A percentile compares a stretch with the other conserved stretches of the same genome.
Evolutionary conservation across 2,329 filamentous ascomycete genomes (phyloP).

Genomic region (Penicillium hesseltinei): DNA sequence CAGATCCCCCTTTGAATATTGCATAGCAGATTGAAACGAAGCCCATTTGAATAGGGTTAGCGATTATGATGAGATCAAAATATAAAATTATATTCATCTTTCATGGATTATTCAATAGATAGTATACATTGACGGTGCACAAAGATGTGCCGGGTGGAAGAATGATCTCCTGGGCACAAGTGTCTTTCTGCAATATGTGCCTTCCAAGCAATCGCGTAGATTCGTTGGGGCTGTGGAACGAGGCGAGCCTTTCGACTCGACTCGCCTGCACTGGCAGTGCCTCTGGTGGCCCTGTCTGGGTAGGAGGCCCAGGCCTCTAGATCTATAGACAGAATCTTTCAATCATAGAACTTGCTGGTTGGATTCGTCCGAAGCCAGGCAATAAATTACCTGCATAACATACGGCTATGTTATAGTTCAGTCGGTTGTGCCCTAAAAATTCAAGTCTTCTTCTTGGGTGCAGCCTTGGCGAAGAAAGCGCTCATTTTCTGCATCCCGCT

Average conservation of each 20-base stretch:
- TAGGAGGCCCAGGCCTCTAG: not conserved
- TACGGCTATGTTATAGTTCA: not conserved
- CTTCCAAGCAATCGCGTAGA: not conserved
- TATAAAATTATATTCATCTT: not conserved
- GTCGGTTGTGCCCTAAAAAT: not conserved
- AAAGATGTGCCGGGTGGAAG: not conserved
- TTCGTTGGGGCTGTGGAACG: not conserved
- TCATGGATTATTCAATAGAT: not conserved
- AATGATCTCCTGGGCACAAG: not conserved
- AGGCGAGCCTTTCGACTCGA: not conserved
- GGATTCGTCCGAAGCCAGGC: not conserved
- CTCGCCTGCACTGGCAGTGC: not conserved
- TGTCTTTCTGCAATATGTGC: not conserved
- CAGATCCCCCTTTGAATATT: constrained; percentile 29
- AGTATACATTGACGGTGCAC: not conserved
- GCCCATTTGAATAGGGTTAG: not conserved
- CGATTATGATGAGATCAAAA: not conserved
- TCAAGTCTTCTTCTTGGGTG: constrained; percentile 37
- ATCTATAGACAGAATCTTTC: not conserved
- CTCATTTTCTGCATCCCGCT: constrained; percentile 97
- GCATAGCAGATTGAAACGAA: constrained; percentile 3
- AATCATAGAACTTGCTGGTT: not conserved
- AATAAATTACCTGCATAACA: not conserved
- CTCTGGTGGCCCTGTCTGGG: not conserved
- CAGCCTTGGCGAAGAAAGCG: constrained; percentile 77